These are phyloP conservation scores for Backusella circina DNA, from an alignment of 192 early-diverging fungal species.

Conservation along the genomic window DNA sequence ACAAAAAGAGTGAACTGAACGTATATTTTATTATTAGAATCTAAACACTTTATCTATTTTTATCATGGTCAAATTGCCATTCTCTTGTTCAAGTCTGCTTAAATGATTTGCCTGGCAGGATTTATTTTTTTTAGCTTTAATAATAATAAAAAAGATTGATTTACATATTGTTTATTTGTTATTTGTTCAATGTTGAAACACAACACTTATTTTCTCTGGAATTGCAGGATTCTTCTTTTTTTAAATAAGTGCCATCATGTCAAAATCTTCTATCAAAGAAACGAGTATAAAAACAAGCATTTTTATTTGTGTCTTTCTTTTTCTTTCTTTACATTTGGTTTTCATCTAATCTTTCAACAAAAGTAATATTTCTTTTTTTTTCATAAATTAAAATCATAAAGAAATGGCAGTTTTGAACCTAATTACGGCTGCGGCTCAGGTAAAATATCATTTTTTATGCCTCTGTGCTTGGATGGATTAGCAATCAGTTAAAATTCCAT, in stretches of 20 bases:
- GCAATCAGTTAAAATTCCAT: background rate
- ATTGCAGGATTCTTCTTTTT: constrained; percentile 7
- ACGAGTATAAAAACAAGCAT: background rate
- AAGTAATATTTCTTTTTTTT: background rate
- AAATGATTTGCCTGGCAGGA: constrained; percentile 16
- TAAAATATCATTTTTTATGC: constrained; percentile 1
- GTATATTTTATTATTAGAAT: constrained; percentile 43
- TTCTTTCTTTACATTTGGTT: background rate
- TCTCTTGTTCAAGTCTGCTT: constrained; percentile 91
- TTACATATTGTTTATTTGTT: background rate
- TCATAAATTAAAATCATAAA: background rate
- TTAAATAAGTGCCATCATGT: background rate
- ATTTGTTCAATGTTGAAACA: constrained; percentile 11
- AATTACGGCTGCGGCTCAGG: constrained; percentile 25
- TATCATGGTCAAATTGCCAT: constrained; percentile 93
- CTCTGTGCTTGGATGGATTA: background rate
- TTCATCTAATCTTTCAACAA: background rate
- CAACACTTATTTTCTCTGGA: background rate
- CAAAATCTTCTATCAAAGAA: background rate
- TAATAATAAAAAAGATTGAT: constrained; percentile 4
- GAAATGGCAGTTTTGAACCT: constrained; percentile 20
- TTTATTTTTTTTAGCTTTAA: background rate
- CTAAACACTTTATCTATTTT: constrained; percentile 98
- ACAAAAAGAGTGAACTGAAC: constrained; percentile 15
- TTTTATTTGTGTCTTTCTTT: background rate